Percentiles rank a stretch among this genome's conserved stretches.
Conservation (phyloP, 805 yeast genomes). For the Kodamaea restingae region DNA sequence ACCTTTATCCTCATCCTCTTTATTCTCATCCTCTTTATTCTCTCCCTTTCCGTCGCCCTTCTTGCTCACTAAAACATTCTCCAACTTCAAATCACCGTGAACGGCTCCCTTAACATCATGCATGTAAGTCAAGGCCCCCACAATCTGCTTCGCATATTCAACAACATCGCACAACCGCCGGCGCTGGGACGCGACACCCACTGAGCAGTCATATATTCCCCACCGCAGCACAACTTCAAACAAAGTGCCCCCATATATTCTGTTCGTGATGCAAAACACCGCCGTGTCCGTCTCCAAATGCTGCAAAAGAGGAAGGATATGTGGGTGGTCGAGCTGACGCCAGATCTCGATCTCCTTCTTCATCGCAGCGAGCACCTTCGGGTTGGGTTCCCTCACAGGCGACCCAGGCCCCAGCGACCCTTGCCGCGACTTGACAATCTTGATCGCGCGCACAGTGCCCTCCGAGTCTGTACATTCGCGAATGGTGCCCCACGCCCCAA, state of each 20-base stretch:
- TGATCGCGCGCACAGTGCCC: conserved; percentile 51
- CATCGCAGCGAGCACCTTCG: conserved; percentile 53
- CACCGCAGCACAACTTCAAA: conserved; percentile 70
- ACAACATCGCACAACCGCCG: conserved; percentile 33
- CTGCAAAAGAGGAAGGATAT: conserved; percentile 59
- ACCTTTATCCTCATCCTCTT: conserved; percentile 20
- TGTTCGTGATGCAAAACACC: conserved; percentile 68
- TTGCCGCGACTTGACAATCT: conserved; percentile 43
- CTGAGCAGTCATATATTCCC: conserved; percentile 44
- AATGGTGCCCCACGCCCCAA: conserved; percentile 88
- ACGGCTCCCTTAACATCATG: conserved; percentile 52
- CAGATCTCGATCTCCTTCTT: conserved; percentile 72
- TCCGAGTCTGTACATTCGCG: conserved; percentile 54
- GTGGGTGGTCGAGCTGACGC: conserved; percentile 61
- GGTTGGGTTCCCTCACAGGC: conserved; percentile 30
- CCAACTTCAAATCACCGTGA: conserved; percentile 82
- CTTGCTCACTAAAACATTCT: conserved; percentile 59
- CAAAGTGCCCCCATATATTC: conserved; percentile 72
- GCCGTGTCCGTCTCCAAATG: conserved; percentile 59
- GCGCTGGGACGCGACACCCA: conserved; percentile 20
- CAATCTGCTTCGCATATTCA: conserved; percentile 48
- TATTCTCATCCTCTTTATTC: conserved; percentile 25
- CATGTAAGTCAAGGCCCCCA: conserved; percentile 58
- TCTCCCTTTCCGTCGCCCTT: neutral
- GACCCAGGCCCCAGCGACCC: conserved; percentile 13